These are phyloP conservation scores for Cytospora paraplurivora DNA, from an alignment of 2,329 filamentous ascomycete genomes.

Conservation along the genomic window DNA sequence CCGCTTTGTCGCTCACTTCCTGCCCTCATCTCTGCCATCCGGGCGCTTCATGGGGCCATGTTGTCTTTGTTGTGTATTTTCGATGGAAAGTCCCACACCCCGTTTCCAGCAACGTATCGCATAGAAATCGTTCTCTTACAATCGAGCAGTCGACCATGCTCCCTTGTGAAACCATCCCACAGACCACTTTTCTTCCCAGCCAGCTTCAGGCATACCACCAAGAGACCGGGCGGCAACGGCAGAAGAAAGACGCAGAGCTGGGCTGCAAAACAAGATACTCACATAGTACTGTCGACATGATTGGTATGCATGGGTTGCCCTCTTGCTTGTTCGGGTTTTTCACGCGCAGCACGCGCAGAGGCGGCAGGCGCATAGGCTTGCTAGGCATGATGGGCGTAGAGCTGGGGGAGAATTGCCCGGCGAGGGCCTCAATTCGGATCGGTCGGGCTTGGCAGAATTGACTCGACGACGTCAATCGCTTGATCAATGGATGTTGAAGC, in stretches of 20 bases:
- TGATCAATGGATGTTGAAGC: neutral
- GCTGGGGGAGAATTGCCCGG: conserved; percentile 12
- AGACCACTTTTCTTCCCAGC: neutral
- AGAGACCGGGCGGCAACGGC: neutral
- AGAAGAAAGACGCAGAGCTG: neutral
- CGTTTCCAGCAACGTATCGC: neutral
- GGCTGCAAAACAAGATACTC: conserved; percentile 34
- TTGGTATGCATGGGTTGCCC: conserved; percentile 55
- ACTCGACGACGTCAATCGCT: neutral
- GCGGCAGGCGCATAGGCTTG: conserved; percentile 60
- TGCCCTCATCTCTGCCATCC: neutral
- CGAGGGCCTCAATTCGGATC: conserved; percentile 21
- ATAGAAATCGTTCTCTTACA: neutral
- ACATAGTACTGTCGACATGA: conserved; percentile 63
- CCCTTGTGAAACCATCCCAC: neutral
- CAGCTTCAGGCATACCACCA: neutral
- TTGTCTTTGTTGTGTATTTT: neutral
- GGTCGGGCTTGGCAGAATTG: neutral
- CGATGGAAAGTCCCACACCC: neutral
- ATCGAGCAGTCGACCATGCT: neutral
- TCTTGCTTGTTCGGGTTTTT: conserved; percentile 52
- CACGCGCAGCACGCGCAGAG: conserved; percentile 57
- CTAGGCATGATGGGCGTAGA: conserved; percentile 44
- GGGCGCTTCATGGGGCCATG: neutral
- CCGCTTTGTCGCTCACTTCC: neutral